Conservation (phyloP, 176 grass and related monocot genomes). For the Musa troglodytarum region DNA sequence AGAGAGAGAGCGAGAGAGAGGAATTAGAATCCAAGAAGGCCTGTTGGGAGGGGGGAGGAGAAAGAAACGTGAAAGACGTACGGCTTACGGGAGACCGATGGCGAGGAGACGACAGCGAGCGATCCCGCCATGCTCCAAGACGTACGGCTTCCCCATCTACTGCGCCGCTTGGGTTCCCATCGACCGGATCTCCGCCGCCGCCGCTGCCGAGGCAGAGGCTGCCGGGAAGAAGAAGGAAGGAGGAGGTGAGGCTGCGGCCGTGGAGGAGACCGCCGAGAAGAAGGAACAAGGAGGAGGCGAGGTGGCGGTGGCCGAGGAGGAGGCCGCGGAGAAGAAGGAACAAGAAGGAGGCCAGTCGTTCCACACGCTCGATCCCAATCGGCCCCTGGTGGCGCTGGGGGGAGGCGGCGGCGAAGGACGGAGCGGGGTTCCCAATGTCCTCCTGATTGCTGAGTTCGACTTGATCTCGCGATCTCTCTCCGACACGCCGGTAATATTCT, state of each 20-base stretch:
- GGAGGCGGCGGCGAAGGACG: constrained; percentile 74
- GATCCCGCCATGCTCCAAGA: constrained; percentile 34
- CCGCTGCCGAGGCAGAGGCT: constrained; percentile 9
- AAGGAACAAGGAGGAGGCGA: neutral
- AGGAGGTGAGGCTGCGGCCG: neutral
- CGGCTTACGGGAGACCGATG: neutral
- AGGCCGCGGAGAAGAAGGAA: neutral
- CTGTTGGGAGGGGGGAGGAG: too few species aligned
- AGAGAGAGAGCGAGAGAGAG: too few species aligned
- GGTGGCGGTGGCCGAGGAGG: neutral
- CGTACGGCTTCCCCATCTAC: constrained; percentile 93
- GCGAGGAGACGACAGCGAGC: constrained; percentile 23
- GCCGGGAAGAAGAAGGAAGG: neutral
- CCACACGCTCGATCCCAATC: neutral
- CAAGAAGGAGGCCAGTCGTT: neutral
- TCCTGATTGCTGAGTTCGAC: constrained; percentile 47
- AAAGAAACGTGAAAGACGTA: too few species aligned
- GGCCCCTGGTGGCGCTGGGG: constrained; percentile 36
- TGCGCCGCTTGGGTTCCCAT: constrained; percentile 74
- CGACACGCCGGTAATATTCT: constrained; percentile 38
- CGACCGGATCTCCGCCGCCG: constrained; percentile 39
- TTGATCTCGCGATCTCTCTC: constrained; percentile 31
- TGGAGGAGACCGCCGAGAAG: neutral
- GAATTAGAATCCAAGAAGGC: too few species aligned
- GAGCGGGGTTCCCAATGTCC: constrained; percentile 76